Evolutionary conservation across 2,329 filamentous ascomycete genomes (phyloP).

Genomic region (Curvularia eragrostidis): DNA sequence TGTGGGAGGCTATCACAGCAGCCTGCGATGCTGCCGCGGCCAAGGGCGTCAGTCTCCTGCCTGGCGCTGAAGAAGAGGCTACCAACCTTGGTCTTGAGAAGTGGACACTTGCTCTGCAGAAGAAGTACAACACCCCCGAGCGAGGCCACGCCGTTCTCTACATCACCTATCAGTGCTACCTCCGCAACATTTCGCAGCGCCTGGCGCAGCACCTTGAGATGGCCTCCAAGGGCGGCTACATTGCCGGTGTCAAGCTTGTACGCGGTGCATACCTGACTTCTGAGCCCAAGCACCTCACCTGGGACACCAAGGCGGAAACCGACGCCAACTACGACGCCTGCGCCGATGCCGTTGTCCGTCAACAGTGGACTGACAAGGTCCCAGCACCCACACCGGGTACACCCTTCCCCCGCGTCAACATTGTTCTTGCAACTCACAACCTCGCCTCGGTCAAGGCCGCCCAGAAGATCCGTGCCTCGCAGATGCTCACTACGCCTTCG

Average conservation of each 20-base stretch:
- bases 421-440: slow-evolving; percentile 87
- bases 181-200: slow-evolving; percentile 56
- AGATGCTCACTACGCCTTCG: slow-evolving; percentile 46
- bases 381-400: slow-evolving; percentile 45
- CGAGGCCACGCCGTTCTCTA: slow-evolving; percentile 73
- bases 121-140: slow-evolving; percentile 69
- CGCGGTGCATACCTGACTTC: slow-evolving; percentile 63
- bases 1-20: slow-evolving; percentile 73
- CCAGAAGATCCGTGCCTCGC: slow-evolving; percentile 57
- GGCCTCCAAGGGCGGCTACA: slow-evolving; percentile 58
- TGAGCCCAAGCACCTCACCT: slow-evolving; percentile 60
- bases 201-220: slow-evolving; percentile 56
- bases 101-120: slow-evolving; percentile 80
- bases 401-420: slow-evolving; percentile 54
- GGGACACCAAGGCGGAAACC: slow-evolving; percentile 61
- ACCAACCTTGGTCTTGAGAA: slow-evolving; percentile 81
- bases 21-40: slow-evolving; percentile 76
- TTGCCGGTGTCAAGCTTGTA: slow-evolving; percentile 64
- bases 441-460: slow-evolving; percentile 69
- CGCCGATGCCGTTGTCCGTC: slow-evolving; percentile 69
- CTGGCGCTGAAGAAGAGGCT: slow-evolving; percentile 84
- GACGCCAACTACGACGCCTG: slow-evolving; percentile 74
- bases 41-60: slow-evolving; percentile 75
- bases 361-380: slow-evolving; percentile 66
- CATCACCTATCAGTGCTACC: slow-evolving; percentile 66